Conservation (phyloP, 768 basidiomycete genomes). For the Obba rivulosa region DNA sequence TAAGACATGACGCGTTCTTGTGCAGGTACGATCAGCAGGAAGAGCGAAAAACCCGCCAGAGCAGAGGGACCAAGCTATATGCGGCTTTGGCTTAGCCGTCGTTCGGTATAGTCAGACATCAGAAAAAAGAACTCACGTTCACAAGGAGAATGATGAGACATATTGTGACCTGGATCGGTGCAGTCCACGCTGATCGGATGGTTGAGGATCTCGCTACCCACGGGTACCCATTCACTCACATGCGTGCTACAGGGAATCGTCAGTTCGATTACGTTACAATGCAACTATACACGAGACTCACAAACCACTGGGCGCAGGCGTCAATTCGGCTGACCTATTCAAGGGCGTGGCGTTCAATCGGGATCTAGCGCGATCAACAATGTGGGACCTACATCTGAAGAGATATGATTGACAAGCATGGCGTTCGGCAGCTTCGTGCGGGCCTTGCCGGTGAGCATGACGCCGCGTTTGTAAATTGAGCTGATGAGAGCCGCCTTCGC, state of each 20-base stretch:
- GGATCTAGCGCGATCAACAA: not conserved
- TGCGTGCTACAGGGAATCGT: slow-evolving; percentile 35
- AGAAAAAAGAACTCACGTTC: slow-evolving; percentile 34
- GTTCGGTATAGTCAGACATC: not conserved
- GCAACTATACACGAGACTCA: slow-evolving; percentile 28
- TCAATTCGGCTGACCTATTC: slow-evolving; percentile 50
- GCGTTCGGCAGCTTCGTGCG: slow-evolving; percentile 58
- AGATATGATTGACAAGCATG: slow-evolving; percentile 54
- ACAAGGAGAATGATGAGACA: slow-evolving; percentile 56
- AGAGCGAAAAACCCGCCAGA: slow-evolving; percentile 63
- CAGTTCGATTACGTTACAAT: not conserved
- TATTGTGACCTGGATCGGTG: slow-evolving; percentile 58
- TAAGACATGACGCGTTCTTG: slow-evolving; percentile 60
- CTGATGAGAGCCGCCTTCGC: slow-evolving; percentile 62
- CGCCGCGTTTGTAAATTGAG: slow-evolving; percentile 65
- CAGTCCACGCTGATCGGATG: slow-evolving; percentile 48
- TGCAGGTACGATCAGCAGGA: slow-evolving; percentile 55
- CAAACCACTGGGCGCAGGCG: slow-evolving; percentile 67
- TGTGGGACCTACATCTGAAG: slow-evolving; percentile 50
- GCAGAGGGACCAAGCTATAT: slow-evolving; percentile 63
- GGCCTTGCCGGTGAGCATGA: slow-evolving; percentile 61
- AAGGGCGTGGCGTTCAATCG: not conserved
- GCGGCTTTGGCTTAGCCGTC: too few species aligned
- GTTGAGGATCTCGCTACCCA: not conserved
- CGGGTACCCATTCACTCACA: slow-evolving; percentile 16